These are phyloP conservation scores for Hymenoscyphus fraxineus DNA, from an alignment of 2,329 filamentous ascomycete genomes.

Conservation along the genomic window DNA sequence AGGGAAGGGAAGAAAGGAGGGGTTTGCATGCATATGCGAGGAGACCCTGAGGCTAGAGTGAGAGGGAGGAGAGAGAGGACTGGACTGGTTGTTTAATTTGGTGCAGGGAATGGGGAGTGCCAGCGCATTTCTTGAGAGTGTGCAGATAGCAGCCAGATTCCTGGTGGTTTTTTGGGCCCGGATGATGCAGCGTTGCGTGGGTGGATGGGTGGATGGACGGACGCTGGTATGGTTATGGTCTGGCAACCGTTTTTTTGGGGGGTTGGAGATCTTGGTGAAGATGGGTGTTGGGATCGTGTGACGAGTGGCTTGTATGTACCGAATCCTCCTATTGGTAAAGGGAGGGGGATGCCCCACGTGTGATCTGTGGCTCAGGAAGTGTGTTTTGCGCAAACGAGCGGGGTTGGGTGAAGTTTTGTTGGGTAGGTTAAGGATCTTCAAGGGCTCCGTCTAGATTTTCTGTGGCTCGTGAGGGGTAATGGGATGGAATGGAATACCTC, in stretches of 20 bases:
- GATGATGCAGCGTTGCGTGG: neutral
- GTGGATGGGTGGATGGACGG: too few species aligned
- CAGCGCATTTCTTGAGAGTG: neutral
- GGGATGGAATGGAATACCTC: neutral
- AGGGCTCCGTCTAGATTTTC: neutral
- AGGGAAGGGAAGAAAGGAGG: neutral
- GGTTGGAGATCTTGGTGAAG: too few species aligned
- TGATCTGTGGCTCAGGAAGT: neutral
- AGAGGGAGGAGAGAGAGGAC: too few species aligned
- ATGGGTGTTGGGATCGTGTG: too few species aligned
- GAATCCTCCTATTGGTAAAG: neutral
- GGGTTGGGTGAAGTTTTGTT: neutral
- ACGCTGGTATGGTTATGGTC: too few species aligned
- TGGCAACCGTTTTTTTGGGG: too few species aligned
- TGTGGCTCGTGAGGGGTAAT: conserved; percentile 2
- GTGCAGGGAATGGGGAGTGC: neutral
- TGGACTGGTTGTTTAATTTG: neutral
- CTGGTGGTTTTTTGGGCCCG: too few species aligned
- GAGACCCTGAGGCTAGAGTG: neutral
- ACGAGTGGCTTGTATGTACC: neutral
- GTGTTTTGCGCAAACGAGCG: neutral
- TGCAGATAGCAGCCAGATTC: too few species aligned
- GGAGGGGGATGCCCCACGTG: conserved; percentile 1
- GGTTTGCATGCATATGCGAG: neutral
- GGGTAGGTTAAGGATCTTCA: neutral